A percentile compares a stretch with the other conserved stretches of the same genome.
Evolutionary conservation across 495 filamentous ascomycete genomes (phyloP).

Genomic region (Astrocystis sublimbata): DNA sequence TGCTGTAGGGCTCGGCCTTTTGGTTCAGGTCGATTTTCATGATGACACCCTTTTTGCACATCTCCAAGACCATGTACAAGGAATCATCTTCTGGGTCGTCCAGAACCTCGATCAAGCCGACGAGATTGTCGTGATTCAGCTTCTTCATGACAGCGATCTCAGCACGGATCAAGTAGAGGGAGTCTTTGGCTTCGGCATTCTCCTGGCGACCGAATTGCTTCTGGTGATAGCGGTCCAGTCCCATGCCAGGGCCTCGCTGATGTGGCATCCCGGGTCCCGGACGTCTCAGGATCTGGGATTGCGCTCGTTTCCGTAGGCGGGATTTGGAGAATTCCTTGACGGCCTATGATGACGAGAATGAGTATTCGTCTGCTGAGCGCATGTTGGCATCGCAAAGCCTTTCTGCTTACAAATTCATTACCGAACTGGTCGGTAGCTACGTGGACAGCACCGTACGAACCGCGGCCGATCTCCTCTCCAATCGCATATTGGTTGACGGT

Average conservation of each 20-base stretch:
- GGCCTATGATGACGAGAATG: slow-evolving; percentile 57
- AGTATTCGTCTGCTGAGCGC: slow-evolving; percentile 4
- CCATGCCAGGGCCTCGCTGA: slow-evolving; percentile 46
- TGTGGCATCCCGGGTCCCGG: slow-evolving; percentile 34
- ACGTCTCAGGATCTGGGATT: slow-evolving; percentile 82
- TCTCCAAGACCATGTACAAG: slow-evolving; percentile 96
- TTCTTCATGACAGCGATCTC: slow-evolving; percentile 99
- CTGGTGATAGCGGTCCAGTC: slow-evolving; percentile 26
- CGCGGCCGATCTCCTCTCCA: slow-evolving; percentile 91
- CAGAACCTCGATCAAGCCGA: slow-evolving; percentile 88
- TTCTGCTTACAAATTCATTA: slow-evolving; percentile 78
- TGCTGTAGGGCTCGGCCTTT: slow-evolving; percentile 75
- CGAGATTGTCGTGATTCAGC: slow-evolving; percentile 87
- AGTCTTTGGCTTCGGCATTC: slow-evolving; percentile 66
- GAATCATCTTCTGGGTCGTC: slow-evolving; percentile 96
- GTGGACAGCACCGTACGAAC: slow-evolving; percentile 94
- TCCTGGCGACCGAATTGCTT: slow-evolving; percentile 41
- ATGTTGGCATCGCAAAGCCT: neutral
- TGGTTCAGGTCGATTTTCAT: slow-evolving; percentile 96
- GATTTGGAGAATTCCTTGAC: slow-evolving; percentile 98
- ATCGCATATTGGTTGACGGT: slow-evolving; percentile 94
- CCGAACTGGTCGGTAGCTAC: slow-evolving; percentile 88
- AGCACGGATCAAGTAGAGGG: slow-evolving; percentile 86
- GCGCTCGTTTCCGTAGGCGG: slow-evolving; percentile 84
- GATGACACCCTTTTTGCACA: slow-evolving; percentile 97